Percentiles rank a stretch among this genome's conserved stretches.
Conservation (phyloP, 2,329 filamentous ascomycete genomes). For the Xylariaceae sp. region DNA sequence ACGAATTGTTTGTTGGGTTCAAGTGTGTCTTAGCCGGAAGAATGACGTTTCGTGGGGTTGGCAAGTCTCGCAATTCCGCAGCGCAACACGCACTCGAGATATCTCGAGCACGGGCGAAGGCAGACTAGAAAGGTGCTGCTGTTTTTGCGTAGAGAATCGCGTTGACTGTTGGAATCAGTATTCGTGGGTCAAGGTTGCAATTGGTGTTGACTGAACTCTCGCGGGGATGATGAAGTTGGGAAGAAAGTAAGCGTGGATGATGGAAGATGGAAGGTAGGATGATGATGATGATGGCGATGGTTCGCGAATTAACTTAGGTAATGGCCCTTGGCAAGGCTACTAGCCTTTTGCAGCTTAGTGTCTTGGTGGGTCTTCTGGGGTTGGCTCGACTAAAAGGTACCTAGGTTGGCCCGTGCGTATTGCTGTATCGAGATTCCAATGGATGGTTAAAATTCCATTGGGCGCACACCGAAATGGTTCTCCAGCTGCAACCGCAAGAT, state of each 20-base stretch:
- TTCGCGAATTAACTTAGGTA: slow-evolving; percentile 13
- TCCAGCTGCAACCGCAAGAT: background rate
- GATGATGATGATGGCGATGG: slow-evolving; percentile 10
- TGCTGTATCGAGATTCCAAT: background rate
- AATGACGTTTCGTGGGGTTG: background rate
- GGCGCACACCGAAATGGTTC: background rate
- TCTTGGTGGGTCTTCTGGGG: background rate
- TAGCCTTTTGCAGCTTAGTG: background rate
- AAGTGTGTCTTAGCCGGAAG: background rate
- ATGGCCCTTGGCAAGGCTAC: background rate
- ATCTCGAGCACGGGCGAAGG: background rate
- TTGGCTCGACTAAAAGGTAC: slow-evolving; percentile 3
- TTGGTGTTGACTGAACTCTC: background rate
- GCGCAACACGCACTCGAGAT: background rate
- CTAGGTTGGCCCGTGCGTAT: background rate
- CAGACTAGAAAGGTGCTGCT: background rate
- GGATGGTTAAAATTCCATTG: background rate
- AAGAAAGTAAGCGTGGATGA: slow-evolving; percentile 2
- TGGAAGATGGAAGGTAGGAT: slow-evolving; percentile 11
- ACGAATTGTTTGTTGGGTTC: background rate
- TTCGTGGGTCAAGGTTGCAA: background rate
- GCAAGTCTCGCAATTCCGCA: slow-evolving; percentile 7
- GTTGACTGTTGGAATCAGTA: background rate
- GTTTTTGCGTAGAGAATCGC: background rate
- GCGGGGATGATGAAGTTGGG: background rate